phyloP scores from a whole-genome alignment of 352 stramenopile species.

The Pelagophyceae sp. region DNA sequence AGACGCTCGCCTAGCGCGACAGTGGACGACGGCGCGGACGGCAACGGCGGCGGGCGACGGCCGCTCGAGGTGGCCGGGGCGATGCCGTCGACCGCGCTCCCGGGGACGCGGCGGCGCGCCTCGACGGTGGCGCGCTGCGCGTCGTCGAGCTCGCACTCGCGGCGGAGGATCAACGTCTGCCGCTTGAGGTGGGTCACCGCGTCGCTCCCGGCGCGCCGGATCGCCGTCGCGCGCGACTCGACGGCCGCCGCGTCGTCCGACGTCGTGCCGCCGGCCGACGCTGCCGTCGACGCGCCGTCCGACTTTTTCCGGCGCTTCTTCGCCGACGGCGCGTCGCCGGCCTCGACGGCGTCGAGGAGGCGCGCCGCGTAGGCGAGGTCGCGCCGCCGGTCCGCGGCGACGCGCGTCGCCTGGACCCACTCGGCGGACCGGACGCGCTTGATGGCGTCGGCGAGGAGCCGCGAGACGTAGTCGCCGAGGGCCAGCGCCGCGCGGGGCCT shows the following conservation, averaged over 20 bases:
- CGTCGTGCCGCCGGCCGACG: not conserved
- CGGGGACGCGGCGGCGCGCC: too few species aligned
- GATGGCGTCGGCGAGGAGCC: not conserved
- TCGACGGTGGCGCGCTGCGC: slow-evolving; percentile 71
- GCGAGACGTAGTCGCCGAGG: slow-evolving; percentile 1
- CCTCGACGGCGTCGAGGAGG: not conserved
- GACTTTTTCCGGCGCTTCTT: not conserved
- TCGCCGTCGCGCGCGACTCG: not conserved
- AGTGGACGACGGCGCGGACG: too few species aligned
- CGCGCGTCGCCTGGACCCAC: not conserved
- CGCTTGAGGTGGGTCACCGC: not conserved
- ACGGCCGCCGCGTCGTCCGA: not conserved
- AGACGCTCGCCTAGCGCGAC: too few species aligned
- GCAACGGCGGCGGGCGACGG: too few species aligned
- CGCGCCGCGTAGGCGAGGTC: not conserved
- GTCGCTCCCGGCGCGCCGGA: not conserved
- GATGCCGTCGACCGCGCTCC: too few species aligned
- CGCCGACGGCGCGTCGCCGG: not conserved
- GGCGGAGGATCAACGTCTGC: slow-evolving; percentile 22
- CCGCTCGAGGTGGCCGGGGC: too few species aligned
- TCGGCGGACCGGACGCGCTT: not conserved
- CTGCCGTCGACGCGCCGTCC: not conserved
- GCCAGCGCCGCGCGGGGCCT: not conserved
- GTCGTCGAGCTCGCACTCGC: slow-evolving; percentile 56
- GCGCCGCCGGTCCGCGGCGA: not conserved